phyloP scores from a whole-genome alignment of 371 early-diverging fungal genomes.

The Aphelidium insulamus region DNA sequence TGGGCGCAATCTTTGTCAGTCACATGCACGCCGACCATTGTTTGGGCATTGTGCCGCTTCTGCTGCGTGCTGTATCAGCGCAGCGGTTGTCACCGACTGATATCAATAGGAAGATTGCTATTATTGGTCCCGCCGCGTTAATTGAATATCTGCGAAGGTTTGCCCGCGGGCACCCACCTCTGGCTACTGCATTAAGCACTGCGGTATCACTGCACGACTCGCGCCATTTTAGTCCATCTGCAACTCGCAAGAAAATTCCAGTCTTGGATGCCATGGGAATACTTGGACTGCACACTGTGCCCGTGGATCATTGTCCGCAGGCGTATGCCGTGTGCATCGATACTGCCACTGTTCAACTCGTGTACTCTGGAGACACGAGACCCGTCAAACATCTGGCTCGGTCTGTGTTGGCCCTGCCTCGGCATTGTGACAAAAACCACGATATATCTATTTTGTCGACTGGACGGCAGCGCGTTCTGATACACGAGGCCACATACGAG shows the following conservation, averaged over 20 bases:
- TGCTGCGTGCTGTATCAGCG: too few relatives aligned
- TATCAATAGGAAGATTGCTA: too few relatives aligned
- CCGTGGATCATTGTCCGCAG: conserved; percentile 55
- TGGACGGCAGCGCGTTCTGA: conserved; percentile 43
- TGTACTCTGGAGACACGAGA: background rate
- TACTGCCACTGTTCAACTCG: background rate
- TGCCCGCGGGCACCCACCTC: too few relatives aligned
- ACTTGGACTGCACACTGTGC: conserved; percentile 18
- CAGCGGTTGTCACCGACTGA: too few relatives aligned
- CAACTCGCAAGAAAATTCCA: too few relatives aligned
- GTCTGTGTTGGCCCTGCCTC: background rate
- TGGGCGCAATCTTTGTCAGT: conserved; percentile 72
- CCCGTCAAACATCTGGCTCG: conserved; percentile 1
- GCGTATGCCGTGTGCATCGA: conserved; percentile 51
- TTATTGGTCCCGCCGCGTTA: too few relatives aligned
- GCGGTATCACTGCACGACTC: background rate
- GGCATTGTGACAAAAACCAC: background rate
- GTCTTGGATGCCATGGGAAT: too few relatives aligned
- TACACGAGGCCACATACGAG: conserved; percentile 95
- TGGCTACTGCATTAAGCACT: background rate
- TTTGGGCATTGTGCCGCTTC: conserved; percentile 59
- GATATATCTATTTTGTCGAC: conserved; percentile 75
- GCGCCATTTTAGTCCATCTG: background rate
- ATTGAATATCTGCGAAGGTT: too few relatives aligned
- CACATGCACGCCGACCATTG: conserved; percentile 99